phyloP scores from a whole-genome alignment of 129 eudicot species.

The Lactuca sativa region DNA sequence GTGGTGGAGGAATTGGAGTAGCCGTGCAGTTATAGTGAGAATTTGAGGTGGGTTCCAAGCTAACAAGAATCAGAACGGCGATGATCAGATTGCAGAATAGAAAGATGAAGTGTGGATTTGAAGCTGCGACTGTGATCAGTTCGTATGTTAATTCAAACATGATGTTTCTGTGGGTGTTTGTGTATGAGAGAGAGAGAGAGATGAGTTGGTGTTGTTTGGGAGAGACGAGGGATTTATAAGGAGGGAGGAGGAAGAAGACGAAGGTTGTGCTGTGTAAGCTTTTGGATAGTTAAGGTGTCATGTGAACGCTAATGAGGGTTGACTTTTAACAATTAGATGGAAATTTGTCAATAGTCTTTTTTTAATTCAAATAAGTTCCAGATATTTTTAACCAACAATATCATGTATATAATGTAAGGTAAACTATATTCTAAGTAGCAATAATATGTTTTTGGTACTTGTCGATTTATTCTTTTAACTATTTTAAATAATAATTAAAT shows the following conservation, averaged over 20 bases:
- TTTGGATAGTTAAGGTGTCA: constrained; percentile 42
- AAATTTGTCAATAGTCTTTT: not conserved
- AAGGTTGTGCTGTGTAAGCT: constrained; percentile 44
- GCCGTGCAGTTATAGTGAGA: constrained; percentile 10
- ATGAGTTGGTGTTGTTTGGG: constrained; percentile 11
- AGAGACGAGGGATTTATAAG: constrained; percentile 32
- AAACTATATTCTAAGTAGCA: too few relatives aligned
- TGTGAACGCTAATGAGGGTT: constrained; percentile 49
- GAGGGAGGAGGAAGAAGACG: constrained; percentile 1
- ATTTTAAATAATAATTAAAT: too few relatives aligned
- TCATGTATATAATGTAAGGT: not conserved
- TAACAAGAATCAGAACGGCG: constrained; percentile 44
- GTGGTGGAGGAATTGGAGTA: constrained; percentile 10
- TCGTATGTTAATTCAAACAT: constrained; percentile 49
- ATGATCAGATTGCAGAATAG: constrained; percentile 66
- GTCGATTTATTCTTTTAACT: not conserved
- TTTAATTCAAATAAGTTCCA: not conserved
- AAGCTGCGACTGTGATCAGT: constrained; percentile 46
- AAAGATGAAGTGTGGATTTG: constrained; percentile 50
- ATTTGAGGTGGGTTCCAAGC: constrained; percentile 39
- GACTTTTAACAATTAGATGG: constrained; percentile 1
- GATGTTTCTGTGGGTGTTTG: constrained; percentile 7
- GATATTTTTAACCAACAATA: not conserved
- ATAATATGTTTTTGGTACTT: too few relatives aligned
- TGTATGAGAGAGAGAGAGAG: constrained; percentile 15